Base-by-base conservation (phyloP, 2,329 filamentous ascomycete genomes). In the Thelonectria blattea region DNA sequence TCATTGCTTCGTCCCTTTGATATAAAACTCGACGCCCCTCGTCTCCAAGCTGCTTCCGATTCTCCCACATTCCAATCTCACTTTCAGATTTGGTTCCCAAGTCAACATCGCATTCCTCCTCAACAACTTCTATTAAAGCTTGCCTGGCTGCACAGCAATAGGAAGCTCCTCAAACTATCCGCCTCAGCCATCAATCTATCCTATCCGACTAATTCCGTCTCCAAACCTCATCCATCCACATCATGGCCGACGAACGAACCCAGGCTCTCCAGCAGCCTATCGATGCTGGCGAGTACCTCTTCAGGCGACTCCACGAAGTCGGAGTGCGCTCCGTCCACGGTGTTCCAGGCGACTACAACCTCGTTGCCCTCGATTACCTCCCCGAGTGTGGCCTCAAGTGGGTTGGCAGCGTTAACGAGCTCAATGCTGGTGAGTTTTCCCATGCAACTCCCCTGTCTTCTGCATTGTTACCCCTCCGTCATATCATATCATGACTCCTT, bases 331-430 rank as follows among this genome's bases (percentile, higher is more conserved):
- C 87, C 11, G 78, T 91, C 56, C 88, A 90, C 67, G 88, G 88
- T 47, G 76, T 91, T n/a, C 88, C 89, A 3, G 88, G 87, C 17
- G 90, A 92, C 75, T 92, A 89, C 78, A 92, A 92, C 72, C 81
- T 92, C 50, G 81, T 85, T 15, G 82, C 88, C 9, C 80, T 91
- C 22, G 89, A 91, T 73, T 90, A 89, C 72, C 76, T 91, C 45
- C 79, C 83, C 22, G 80, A 83, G 37, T 78, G 79, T 49, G 84
- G 81, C 6, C 75, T 91, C 39, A 81, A 82, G 68, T 90, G 88
- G 88, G 85, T 89, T 42, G 85, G 85, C 58, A 91, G 88, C 72
- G 85, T 86, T 65, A 91, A 91, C 70, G 89, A 91, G 74, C 82
- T 91, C 60, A 91, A 91, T 72, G 89, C 89, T 47, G 86, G 87